A percentile compares a stretch with the other conserved stretches of the same genome.
These are phyloP conservation scores for Obelidium mucronatum DNA, from an alignment of 192 early-diverging fungal genomes.

Conservation along the genomic window DNA sequence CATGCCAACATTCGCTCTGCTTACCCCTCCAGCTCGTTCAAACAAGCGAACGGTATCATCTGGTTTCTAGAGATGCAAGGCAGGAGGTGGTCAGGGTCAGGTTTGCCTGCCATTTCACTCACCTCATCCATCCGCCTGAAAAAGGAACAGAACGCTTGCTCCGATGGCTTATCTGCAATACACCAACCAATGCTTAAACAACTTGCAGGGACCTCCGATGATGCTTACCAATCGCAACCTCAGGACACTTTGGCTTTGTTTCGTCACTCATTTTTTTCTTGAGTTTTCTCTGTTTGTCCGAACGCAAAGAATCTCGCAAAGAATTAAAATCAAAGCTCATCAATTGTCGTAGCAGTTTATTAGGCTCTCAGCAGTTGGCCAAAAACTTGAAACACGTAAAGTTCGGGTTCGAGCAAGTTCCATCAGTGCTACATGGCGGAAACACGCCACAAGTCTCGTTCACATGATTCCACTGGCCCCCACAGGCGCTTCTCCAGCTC, in stretches of 20 bases:
- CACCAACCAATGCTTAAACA: not conserved
- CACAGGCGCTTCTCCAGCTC: conserved; percentile 7
- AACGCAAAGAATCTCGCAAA: not conserved
- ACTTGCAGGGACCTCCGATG: not conserved
- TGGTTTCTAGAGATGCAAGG: conserved; percentile 43
- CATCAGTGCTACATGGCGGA: not conserved
- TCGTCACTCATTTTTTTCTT: not conserved
- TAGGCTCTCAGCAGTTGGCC: not conserved
- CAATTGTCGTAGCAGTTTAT: too few relatives aligned
- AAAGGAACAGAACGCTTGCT: conserved; percentile 65
- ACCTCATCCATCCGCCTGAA: conserved; percentile 63
- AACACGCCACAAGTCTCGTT: conserved; percentile 4
- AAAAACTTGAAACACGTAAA: not conserved
- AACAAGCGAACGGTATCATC: conserved; percentile 74
- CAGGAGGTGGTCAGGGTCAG: not conserved
- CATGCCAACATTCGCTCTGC: conserved; percentile 16
- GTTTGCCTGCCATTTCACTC: not conserved
- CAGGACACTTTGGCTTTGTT: conserved; percentile 14
- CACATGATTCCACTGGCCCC: conserved; percentile 20
- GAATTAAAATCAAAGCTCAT: not conserved
- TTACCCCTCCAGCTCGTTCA: conserved; percentile 68
- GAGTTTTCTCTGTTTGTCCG: not conserved
- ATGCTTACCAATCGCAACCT: conserved; percentile 33
- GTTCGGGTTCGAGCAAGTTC: not conserved
- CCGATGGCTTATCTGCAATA: conserved; percentile 57